Evolutionary conservation across 2,329 filamentous ascomycete species (phyloP).

Genomic region (Lasiodiplodia citricola): DNA sequence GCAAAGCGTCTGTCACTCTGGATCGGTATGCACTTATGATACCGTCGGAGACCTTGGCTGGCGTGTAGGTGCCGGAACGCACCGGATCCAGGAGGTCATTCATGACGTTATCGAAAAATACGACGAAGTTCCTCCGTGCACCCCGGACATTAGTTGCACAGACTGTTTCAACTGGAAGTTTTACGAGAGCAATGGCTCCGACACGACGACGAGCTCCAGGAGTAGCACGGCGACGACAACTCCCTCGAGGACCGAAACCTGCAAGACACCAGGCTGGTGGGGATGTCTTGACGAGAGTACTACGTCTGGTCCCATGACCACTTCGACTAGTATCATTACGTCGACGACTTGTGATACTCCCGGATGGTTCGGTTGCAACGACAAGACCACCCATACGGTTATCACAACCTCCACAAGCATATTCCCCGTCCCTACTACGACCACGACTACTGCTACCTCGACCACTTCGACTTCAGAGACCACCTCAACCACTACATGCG

Average conservation of each 20-base stretch:
- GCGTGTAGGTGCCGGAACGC: constrained; percentile 87
- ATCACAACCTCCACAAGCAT: constrained; percentile 32
- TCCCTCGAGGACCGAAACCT: constrained; percentile 78
- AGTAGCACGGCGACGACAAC: constrained; percentile 63
- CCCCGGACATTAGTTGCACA: constrained; percentile 74
- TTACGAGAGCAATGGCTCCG: constrained; percentile 88
- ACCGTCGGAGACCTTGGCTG: constrained; percentile 91
- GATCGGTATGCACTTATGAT: constrained; percentile 87
- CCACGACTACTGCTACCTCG: constrained; percentile 37
- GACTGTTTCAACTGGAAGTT: constrained; percentile 96
- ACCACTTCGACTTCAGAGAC: constrained; percentile 32
- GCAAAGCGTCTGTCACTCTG: constrained; percentile 91
- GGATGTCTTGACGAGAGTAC: constrained; percentile 74
- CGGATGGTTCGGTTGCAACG: constrained; percentile 31
- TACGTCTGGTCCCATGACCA: constrained; percentile 49
- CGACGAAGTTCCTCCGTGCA: constrained; percentile 78
- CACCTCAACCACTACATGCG: constrained; percentile 48
- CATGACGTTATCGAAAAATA: constrained; percentile 85
- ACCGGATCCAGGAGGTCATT: constrained; percentile 89
- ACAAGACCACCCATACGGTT: constrained; percentile 36
- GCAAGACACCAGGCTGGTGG: constrained; percentile 93
- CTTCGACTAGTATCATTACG: constrained; percentile 39
- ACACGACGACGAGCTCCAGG: constrained; percentile 66
- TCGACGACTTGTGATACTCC: constrained; percentile 41
- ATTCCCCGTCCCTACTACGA: constrained; percentile 25